phyloP scores from a whole-genome alignment of 805 yeast species.

The Hemisphaericaspora nanyangensis region DNA sequence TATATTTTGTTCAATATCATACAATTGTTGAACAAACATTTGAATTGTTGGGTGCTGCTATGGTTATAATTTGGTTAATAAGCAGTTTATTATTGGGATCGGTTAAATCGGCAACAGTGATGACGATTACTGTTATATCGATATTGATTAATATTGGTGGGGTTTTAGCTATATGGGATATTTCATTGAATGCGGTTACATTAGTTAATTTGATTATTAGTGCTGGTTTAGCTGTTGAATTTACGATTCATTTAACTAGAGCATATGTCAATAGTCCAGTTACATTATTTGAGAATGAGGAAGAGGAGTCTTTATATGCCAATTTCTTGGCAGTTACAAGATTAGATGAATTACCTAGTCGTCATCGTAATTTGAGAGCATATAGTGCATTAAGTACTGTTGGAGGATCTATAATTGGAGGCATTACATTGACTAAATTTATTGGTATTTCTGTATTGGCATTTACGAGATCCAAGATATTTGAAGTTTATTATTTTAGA shows the following conservation, averaged over 20 bases:
- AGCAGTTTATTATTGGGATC: slow-evolving; percentile 67
- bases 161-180: slow-evolving; percentile 67
- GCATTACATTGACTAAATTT: slow-evolving; percentile 84
- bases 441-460: slow-evolving; percentile 86
- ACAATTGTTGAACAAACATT: slow-evolving; percentile 60
- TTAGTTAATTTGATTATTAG: slow-evolving; percentile 90
- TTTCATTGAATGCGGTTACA: slow-evolving; percentile 83
- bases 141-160: slow-evolving; percentile 77
- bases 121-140: slow-evolving; percentile 57
- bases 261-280: slow-evolving; percentile 58
- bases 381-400: slow-evolving; percentile 65
- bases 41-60: slow-evolving; percentile 49
- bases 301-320: slow-evolving; percentile 12
- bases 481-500: slow-evolving; percentile 86
- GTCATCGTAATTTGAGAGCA: slow-evolving; percentile 25
- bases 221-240: slow-evolving; percentile 89
- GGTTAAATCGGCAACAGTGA: slow-evolving; percentile 49
- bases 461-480: slow-evolving; percentile 81
- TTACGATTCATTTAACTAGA: slow-evolving; percentile 81
- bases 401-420: slow-evolving; percentile 90
- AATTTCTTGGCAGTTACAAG: slow-evolving; percentile 12
- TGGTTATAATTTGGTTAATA: slow-evolving; percentile 47
- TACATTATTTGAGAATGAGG: slow-evolving; percentile 14
- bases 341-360: slow-evolving; percentile 1
- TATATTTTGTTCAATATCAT: slow-evolving; percentile 85